phyloP scores from a whole-genome alignment of 257 asterid species.

The Solanum piurae region DNA sequence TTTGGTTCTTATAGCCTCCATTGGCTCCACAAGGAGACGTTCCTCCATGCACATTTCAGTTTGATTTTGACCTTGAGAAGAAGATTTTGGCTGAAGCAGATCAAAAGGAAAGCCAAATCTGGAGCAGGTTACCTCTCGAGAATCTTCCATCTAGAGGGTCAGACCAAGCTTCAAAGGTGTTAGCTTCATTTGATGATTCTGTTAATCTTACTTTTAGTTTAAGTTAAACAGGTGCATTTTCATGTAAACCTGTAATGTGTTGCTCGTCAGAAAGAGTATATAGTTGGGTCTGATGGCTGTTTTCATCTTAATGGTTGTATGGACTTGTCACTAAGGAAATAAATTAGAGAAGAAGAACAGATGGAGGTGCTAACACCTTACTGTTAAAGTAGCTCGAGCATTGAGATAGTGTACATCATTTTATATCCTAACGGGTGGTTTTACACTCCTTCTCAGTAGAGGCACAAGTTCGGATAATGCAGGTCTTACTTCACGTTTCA shows the following conservation, averaged over 20 bases:
- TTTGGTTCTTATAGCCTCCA: constrained; percentile 43
- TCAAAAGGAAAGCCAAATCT: constrained; percentile 60
- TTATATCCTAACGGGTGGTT: background rate
- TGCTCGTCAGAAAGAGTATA: background rate
- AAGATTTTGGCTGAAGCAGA: constrained; percentile 68
- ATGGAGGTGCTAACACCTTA: background rate
- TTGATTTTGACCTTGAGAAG: constrained; percentile 85
- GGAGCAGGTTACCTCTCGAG: constrained; percentile 66
- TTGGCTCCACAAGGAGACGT: constrained; percentile 67
- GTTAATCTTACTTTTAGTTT: background rate
- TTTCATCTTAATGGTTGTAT: background rate
- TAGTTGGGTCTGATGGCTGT: background rate
- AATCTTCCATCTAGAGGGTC: constrained; percentile 41
- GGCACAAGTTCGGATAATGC: background rate
- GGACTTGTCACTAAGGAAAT: background rate
- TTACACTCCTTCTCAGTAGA: background rate
- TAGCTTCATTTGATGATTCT: background rate
- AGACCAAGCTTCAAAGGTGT: constrained; percentile 14
- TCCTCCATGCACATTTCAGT: constrained; percentile 72
- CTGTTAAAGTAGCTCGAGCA: background rate
- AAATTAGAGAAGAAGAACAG: background rate
- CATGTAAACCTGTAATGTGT: background rate
- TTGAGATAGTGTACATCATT: background rate
- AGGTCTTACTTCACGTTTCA: background rate
- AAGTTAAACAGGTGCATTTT: background rate